Evolutionary conservation across 1,284 basidiomycete species (phyloP), one percentile per base, ranked within the genome.

Genomic region (Testicularia cyperi): DNA sequence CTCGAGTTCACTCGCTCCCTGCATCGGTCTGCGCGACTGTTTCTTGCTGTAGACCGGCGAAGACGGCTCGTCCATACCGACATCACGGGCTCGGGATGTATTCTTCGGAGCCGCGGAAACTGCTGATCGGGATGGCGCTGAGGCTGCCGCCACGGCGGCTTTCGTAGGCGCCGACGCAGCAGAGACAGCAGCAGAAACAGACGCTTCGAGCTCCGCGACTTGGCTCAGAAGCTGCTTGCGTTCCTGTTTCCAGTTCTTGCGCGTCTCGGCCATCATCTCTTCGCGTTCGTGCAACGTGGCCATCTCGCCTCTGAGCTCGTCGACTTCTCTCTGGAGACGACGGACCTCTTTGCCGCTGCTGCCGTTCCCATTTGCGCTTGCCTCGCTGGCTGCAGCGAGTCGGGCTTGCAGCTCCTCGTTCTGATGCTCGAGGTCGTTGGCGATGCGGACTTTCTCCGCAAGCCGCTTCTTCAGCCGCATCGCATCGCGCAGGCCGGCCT

Each of bases 21-120:
- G 60, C 60, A 63, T 63, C 20, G 60, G 60, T 20, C 35, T 28
- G 6, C 52, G 38, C 15, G 31, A 31, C 33, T 51, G 43, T 36
- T 61, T 48, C 40, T 51, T 61, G 12, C 42, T 40, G n/a, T 54
- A 55, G 21, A 56, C 47, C 4, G 58, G 58, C 24, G 58, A 56
- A 2, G 58, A 62, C 2, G 52, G 47, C 4, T 6, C 25, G 25
- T 26, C 25, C 25, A 26, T 26, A n/a, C n/a, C n/a, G n/a, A n/a
- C n/a, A n/a, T n/a, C n/a, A n/a, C n/a, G n/a, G n/a, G n/a, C n/a
- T n/a, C n/a, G n/a, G n/a, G n/a, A n/a, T n/a, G n/a, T n/a, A n/a
- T n/a, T n/a, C n/a, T n/a, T n/a, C n/a, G n/a, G n/a, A n/a, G n/a
- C n/a, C n/a, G n/a, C n/a, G n/a, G n/a, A n/a, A n/a, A n/a, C n/a